Base-by-base conservation (phyloP, 768 basidiomycete genomes). In the Xerocomellus amylosporus region DNA sequence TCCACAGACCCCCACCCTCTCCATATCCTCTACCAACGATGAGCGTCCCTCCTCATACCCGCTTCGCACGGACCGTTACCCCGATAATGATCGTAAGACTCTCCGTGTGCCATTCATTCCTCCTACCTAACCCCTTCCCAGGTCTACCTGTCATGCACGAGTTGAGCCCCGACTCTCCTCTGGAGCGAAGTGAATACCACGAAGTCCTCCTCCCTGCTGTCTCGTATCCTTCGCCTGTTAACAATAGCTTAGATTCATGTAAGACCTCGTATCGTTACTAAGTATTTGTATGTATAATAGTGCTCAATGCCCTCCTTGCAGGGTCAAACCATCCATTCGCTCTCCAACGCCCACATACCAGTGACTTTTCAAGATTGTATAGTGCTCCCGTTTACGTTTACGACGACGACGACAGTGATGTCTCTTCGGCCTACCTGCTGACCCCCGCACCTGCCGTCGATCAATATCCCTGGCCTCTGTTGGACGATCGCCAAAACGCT, bases 211-310 rank as follows among this genome's bases (percentile, higher is more conserved):
- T 64, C 63, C 67, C 64, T 58, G 37, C 67, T 61, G 61, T 63
- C 57, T 42, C 63, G 33, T 68, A 53, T 49, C 58, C 69, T 64
- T 61, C 73, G 63, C 58, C 70, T 72, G 64, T 67, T 73, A 65
- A 73, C 70, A 74, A 69, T 85, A 82, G 77, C 75, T 73, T 84
- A 83, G 82, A 79, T 71, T 64, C 80, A 80, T 84, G 86, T 87
- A 87, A 87, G 86, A 81, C 72, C 64, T 73, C 80, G 84, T 86
- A 85, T 79, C 79, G 76, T 64, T 83, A 83, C 79, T 84, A 76
- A 84, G 78, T 79, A 74, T 76, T 79, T 83, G 72, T 75, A 80
- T 82, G 82, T 84, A 83, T 78, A 65, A 69, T 72, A 79, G 76
- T 80, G 75, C 82, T 86, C 81, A 85, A 84, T 75, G 74, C 72